Conservation (phyloP, 1,139 yeast species). For the Diutina rugosa region DNA sequence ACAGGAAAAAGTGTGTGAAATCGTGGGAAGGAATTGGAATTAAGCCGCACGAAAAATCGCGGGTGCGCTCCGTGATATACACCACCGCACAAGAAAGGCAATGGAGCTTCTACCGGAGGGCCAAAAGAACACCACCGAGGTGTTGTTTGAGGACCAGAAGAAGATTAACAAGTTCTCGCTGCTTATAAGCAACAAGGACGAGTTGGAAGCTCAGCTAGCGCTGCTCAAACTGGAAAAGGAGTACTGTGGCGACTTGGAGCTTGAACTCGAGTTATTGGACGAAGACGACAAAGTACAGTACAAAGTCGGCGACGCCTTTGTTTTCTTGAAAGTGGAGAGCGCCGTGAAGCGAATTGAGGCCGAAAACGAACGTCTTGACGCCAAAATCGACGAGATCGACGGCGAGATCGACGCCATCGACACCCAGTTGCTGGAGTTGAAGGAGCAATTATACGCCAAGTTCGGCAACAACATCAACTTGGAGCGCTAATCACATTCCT, state of each 20-base stretch:
- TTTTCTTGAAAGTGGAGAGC: slow-evolving; percentile 49
- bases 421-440: slow-evolving; percentile 43
- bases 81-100: not conserved
- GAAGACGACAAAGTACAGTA: slow-evolving; percentile 62
- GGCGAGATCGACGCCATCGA: slow-evolving; percentile 37
- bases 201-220: slow-evolving; percentile 35
- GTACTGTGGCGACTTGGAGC: slow-evolving; percentile 71
- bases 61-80: not conserved
- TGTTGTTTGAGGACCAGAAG: slow-evolving; percentile 80
- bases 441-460: slow-evolving; percentile 68
- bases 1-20: not conserved
- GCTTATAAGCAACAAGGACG: slow-evolving; percentile 57
- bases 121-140: slow-evolving; percentile 58
- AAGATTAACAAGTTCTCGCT: slow-evolving; percentile 82
- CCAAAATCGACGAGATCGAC: slow-evolving; percentile 33
- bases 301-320: slow-evolving; percentile 67
- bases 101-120: slow-evolving; percentile 57
- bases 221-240: slow-evolving; percentile 61
- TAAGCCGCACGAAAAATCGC: not conserved
- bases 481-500: slow-evolving; percentile 21
- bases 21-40: too few relatives aligned
- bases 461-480: slow-evolving; percentile 85
- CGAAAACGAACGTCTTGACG: slow-evolving; percentile 41
- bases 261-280: slow-evolving; percentile 79
- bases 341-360: slow-evolving; percentile 55